These are phyloP conservation scores for Rhizopogon parksii DNA, from an alignment of 1,284 basidiomycete species.

Conservation along the genomic window DNA sequence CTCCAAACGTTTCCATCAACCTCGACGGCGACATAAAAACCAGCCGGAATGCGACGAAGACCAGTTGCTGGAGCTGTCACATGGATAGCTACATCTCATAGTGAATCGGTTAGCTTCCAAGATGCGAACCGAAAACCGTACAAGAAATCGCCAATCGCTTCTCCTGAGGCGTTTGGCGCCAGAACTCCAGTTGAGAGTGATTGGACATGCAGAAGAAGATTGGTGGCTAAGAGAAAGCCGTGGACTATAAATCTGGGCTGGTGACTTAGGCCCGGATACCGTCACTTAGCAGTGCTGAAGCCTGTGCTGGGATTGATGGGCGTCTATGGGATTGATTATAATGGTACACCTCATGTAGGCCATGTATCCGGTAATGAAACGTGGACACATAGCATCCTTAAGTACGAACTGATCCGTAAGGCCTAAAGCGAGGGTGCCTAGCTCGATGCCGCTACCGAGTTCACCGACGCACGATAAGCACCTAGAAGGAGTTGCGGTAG, in stretches of 20 bases:
- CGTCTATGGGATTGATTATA: neutral
- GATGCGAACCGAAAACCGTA: neutral
- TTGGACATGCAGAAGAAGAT: slow-evolving; percentile 1
- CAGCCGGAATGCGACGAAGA: slow-evolving; percentile 11
- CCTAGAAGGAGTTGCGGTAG: neutral
- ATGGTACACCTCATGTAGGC: neutral
- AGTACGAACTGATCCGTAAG: neutral
- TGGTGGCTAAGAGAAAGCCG: neutral
- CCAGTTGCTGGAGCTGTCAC: slow-evolving; percentile 2
- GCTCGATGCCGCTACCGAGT: neutral
- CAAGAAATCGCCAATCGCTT: slow-evolving; percentile 2
- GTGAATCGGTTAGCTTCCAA: neutral
- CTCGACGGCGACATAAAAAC: slow-evolving; percentile 11
- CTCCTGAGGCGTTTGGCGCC: slow-evolving; percentile 2
- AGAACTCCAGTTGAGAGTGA: slow-evolving; percentile 1
- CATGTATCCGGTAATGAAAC: neutral
- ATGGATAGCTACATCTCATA: slow-evolving; percentile 8
- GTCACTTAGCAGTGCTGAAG: neutral
- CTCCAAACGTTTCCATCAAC: neutral
- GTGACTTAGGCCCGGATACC: neutral
- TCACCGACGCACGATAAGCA: neutral
- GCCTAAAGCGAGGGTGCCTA: neutral
- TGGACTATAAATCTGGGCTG: slow-evolving; percentile 1
- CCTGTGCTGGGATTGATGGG: slow-evolving; percentile 2
- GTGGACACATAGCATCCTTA: neutral